These are phyloP conservation scores for Salvia hispanica DNA, from an alignment of 257 asterid genomes.

Conservation along the genomic window DNA sequence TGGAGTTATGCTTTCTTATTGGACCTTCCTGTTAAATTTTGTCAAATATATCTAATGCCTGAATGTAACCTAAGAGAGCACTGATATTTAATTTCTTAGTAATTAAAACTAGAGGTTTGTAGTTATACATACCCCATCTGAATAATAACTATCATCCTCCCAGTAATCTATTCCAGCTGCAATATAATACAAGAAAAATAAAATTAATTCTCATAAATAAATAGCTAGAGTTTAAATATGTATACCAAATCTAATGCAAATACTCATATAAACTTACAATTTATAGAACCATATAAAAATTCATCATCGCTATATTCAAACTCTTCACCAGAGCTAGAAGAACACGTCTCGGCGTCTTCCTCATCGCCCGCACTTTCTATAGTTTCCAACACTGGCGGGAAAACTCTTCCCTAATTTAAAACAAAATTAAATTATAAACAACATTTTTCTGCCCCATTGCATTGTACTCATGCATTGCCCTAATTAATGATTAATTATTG, in stretches of 20 bases:
- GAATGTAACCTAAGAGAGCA: not conserved
- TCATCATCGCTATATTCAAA: slow-evolving; percentile 41
- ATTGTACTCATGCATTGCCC: not conserved
- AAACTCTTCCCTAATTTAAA: slow-evolving; percentile 40
- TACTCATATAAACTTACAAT: slow-evolving; percentile 30
- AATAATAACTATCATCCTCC: slow-evolving; percentile 37
- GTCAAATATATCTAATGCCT: too few relatives aligned
- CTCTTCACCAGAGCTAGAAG: slow-evolving; percentile 35
- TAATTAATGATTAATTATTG: too few relatives aligned
- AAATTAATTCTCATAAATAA: not conserved
- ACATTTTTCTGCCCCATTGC: not conserved
- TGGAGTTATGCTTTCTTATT: too few relatives aligned
- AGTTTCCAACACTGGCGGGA: slow-evolving; percentile 31
- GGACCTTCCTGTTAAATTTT: too few relatives aligned
- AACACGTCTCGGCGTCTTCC: slow-evolving; percentile 24
- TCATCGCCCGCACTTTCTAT: slow-evolving; percentile 42
- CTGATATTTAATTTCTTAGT: not conserved
- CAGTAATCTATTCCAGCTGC: slow-evolving; percentile 44
- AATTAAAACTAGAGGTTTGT: not conserved
- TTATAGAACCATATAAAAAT: slow-evolving; percentile 31
- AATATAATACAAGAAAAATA: not conserved
- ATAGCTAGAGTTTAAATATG: not conserved
- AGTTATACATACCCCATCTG: slow-evolving; percentile 23
- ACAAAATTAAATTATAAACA: not conserved
- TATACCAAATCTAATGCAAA: not conserved